Percentiles rank a stretch among this genome's conserved stretches.
These are phyloP conservation scores for Fusarium miscanthi DNA, from an alignment of 2,329 filamentous ascomycete species.

Conservation along the genomic window DNA sequence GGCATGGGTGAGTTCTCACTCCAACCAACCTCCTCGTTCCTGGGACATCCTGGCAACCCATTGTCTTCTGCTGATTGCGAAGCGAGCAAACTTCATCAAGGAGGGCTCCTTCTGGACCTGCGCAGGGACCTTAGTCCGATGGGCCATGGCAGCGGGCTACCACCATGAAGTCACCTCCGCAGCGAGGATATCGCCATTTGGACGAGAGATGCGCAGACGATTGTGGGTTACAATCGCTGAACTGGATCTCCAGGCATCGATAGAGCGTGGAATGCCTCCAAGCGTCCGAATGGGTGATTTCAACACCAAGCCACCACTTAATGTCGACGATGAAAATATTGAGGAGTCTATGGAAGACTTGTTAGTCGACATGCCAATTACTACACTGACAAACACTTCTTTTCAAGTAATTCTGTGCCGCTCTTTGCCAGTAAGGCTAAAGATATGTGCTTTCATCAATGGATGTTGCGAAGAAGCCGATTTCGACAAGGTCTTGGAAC, in stretches of 20 bases:
- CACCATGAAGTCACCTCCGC: not conserved
- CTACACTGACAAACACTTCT: not conserved
- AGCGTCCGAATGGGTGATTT: not conserved
- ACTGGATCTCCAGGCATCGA: not conserved
- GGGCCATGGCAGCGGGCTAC: not conserved
- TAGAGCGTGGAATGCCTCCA: not conserved
- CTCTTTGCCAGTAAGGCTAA: accelerated
- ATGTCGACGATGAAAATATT: not conserved
- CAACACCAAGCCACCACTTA: not conserved
- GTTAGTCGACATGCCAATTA: accelerated
- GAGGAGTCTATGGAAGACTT: not conserved
- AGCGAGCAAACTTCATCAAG: not conserved
- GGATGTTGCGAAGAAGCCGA: not conserved
- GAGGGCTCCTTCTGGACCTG: not conserved
- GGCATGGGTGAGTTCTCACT: not conserved
- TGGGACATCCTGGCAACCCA: not conserved
- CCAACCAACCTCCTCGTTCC: not conserved
- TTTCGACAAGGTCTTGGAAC: not conserved
- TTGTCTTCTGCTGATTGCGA: not conserved
- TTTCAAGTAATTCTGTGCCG: not conserved
- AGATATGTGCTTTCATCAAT: not conserved
- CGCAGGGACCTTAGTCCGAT: accelerated
- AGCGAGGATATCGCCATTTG: not conserved
- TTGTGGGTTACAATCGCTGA: not conserved
- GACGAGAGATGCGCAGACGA: not conserved